These are phyloP conservation scores for Pseudogymnoascus sp. DNA, from an alignment of 2,329 filamentous ascomycete species.

Conservation along the genomic window DNA sequence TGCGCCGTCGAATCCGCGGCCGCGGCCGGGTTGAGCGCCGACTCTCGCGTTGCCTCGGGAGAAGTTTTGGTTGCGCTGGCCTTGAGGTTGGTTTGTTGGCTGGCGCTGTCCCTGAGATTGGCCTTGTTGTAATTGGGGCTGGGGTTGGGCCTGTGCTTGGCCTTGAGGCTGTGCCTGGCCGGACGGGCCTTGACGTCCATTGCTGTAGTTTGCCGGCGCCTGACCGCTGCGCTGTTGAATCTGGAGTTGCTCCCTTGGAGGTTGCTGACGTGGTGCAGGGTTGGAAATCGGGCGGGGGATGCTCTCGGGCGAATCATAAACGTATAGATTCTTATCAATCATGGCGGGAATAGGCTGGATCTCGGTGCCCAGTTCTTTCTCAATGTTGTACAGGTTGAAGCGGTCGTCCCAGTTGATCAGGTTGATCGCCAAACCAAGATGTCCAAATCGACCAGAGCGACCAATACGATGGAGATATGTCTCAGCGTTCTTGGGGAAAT, in stretches of 20 bases:
- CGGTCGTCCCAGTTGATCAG: slow-evolving; percentile 99
- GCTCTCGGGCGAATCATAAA: slow-evolving; percentile 91
- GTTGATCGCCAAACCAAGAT: slow-evolving; percentile 95
- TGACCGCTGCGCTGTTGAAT: slow-evolving; percentile 18
- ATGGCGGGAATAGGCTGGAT: slow-evolving; percentile 90
- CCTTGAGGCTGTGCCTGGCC: slow-evolving; percentile 21
- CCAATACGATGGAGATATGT: slow-evolving; percentile 98
- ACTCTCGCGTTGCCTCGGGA: slow-evolving; percentile 22
- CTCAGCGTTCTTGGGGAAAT: slow-evolving; percentile 98
- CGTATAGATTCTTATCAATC: slow-evolving; percentile 97
- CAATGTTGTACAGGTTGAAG: slow-evolving; percentile 98
- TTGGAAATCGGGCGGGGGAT: slow-evolving; percentile 75
- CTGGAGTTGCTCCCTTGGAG: slow-evolving; percentile 19
- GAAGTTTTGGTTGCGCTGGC: slow-evolving; percentile 22
- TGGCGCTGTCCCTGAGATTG: background rate
- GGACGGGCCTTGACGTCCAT: slow-evolving; percentile 22
- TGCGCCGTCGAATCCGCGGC: slow-evolving; percentile 24
- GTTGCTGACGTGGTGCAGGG: slow-evolving; percentile 28
- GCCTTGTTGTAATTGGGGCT: slow-evolving; percentile 9
- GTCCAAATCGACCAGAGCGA: slow-evolving; percentile 92
- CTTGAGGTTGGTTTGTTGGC: slow-evolving; percentile 15
- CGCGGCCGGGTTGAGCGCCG: slow-evolving; percentile 16
- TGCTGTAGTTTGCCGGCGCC: slow-evolving; percentile 19
- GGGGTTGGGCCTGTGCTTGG: slow-evolving; percentile 18
- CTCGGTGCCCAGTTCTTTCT: slow-evolving; percentile 92